Percentiles rank a stretch among this genome's conserved stretches.
phyloP scores from a whole-genome alignment of 2,329 filamentous ascomycete species.

The Ophiostoma tasmaniense region DNA sequence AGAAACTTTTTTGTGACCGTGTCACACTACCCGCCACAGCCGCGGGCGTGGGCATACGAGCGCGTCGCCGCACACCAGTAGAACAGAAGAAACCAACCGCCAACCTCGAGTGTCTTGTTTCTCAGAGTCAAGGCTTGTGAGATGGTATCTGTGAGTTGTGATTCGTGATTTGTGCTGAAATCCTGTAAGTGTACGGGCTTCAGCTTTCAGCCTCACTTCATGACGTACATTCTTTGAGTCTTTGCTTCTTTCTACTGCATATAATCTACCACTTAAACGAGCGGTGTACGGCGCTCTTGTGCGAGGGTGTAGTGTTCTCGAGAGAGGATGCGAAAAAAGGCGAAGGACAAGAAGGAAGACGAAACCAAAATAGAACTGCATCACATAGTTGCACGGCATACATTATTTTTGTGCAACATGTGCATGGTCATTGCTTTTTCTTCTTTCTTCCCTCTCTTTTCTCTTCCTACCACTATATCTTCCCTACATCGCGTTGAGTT shows the following conservation, averaged over 20 bases:
- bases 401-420: neutral
- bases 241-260: neutral
- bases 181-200: neutral
- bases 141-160: neutral
- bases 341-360: neutral
- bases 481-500: neutral
- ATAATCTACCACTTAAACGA: neutral
- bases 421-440: neutral
- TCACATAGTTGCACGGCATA: neutral
- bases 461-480: neutral
- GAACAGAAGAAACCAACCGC: neutral
- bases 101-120: neutral
- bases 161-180: neutral
- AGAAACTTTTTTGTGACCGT: neutral
- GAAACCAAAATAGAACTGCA: conserved; percentile 1
- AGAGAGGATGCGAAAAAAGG: neutral
- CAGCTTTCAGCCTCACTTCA: conserved; percentile 4
- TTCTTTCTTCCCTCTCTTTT: neutral
- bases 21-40: neutral
- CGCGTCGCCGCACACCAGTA: neutral
- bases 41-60: neutral
- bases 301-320: neutral
- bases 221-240: neutral
- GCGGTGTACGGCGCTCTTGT: neutral
- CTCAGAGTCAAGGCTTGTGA: neutral